Evolutionary conservation across 352 stramenopile genomes (phyloP).

Genomic region (Thraustochytrium striatum): DNA sequence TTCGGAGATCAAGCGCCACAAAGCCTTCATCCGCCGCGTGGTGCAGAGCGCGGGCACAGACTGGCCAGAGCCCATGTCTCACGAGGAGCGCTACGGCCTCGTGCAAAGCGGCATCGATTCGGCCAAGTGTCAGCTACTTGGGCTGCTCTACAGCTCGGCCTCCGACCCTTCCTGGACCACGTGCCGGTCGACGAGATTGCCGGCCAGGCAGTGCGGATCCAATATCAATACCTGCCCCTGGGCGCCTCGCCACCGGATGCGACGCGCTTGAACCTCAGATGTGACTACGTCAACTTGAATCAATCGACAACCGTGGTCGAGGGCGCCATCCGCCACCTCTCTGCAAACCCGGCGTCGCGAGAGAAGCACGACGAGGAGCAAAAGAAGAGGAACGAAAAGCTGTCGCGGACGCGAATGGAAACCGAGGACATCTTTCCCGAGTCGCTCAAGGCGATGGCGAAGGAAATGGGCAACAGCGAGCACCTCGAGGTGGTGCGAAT

Average conservation of each 20-base stretch:
- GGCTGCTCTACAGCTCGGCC: not conserved
- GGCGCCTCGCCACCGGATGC: not conserved
- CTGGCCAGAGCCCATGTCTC: not conserved
- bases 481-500: not conserved
- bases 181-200: not conserved
- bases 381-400: not conserved
- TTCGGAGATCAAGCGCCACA: conserved; percentile 2
- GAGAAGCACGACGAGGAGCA: not conserved
- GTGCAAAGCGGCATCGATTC: not conserved
- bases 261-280: not conserved
- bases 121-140: not conserved
- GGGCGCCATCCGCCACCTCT: not conserved
- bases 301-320: not conserved
- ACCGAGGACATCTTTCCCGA: not conserved
- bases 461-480: not conserved
- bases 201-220: not conserved
- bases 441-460: not conserved
- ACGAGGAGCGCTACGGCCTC: not conserved
- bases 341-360: not conserved
- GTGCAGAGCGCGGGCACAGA: not conserved
- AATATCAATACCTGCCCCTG: conserved; percentile 1
- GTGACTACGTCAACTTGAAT: not conserved
- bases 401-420: not conserved
- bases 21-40: conserved; percentile 10
- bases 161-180: not conserved